These are phyloP conservation scores for Penicillium hesseltinei DNA, from an alignment of 2,329 filamentous ascomycete species.

Conservation along the genomic window DNA sequence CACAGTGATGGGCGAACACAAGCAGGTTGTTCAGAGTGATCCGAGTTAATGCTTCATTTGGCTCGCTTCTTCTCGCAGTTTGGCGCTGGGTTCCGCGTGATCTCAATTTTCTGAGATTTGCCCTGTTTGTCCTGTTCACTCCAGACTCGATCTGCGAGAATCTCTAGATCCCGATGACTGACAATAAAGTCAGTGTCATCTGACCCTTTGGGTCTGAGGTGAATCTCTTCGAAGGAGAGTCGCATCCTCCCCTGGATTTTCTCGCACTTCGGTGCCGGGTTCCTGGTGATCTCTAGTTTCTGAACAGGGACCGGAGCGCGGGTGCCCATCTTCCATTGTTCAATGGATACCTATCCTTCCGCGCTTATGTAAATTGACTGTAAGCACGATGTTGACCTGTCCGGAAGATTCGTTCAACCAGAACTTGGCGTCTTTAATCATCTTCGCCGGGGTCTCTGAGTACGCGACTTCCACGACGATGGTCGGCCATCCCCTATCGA, in stretches of 20 bases:
- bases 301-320: not conserved
- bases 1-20: no score
- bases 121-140: not conserved
- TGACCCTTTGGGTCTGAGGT: not conserved
- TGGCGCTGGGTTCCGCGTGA: no score
- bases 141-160: rapidly evolving
- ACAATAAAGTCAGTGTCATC: not conserved
- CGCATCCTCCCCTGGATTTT: not conserved
- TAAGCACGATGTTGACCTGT: not conserved
- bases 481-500: not conserved
- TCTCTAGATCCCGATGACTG: not conserved
- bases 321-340: not conserved
- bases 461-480: not conserved
- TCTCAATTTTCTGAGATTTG: no score
- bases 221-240: not conserved
- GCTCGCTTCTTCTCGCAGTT: no score
- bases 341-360: not conserved
- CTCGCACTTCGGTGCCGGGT: not conserved
- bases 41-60: no score
- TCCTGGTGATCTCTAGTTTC: not conserved
- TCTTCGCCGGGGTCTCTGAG: no score
- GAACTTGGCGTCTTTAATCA: rapidly evolving
- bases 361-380: rapidly evolving
- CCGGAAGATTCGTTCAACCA: not conserved
- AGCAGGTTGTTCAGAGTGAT: no score